These are phyloP conservation scores for Phylloporus rhodoxanthus DNA, from an alignment of 768 basidiomycete genomes.

Conservation along the genomic window DNA sequence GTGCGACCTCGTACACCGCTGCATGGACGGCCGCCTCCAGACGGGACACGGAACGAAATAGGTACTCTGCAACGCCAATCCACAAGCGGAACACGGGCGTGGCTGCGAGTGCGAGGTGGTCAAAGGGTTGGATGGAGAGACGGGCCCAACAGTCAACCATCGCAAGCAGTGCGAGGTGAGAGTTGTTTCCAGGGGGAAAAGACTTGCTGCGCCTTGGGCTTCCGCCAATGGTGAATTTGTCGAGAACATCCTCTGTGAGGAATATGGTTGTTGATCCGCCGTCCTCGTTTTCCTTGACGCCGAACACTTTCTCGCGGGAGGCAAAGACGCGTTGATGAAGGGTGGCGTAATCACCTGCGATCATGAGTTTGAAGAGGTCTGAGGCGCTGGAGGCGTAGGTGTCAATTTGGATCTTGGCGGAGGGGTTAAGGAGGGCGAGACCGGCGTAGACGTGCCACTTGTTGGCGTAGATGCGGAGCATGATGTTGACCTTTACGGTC, in stretches of 20 bases:
- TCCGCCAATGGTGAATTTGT: conserved; percentile 80
- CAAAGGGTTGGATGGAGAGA: conserved; percentile 81
- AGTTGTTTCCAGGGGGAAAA: conserved; percentile 50
- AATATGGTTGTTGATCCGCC: conserved; percentile 55
- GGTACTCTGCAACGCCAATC: conserved; percentile 94
- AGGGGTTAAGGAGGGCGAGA: conserved; percentile 94
- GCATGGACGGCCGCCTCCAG: conserved; percentile 69
- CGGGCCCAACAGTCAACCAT: conserved; percentile 99
- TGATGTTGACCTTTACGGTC: conserved; percentile 93
- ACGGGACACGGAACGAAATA: conserved; percentile 67
- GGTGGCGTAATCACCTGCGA: conserved; percentile 46
- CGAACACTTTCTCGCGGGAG: conserved; percentile 76
- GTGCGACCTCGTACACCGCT: conserved; percentile 68
- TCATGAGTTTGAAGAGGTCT: conserved; percentile 95
- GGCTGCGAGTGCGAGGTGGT: conserved; percentile 87
- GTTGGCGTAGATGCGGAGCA: conserved; percentile 92
- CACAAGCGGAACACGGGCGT: conserved; percentile 95
- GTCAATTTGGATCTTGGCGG: conserved; percentile 81
- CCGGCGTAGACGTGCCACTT: conserved; percentile 99
- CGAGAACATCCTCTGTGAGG: conserved; percentile 77
- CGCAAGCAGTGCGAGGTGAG: conserved; percentile 87
- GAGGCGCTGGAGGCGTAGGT: conserved; percentile 83
- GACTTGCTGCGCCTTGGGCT: conserved; percentile 11
- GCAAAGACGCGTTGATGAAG: conserved; percentile 70
- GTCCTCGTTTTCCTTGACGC: conserved; percentile 30